phyloP scores from a whole-genome alignment of 768 basidiomycete genomes.

The Lactarius sp. region DNA sequence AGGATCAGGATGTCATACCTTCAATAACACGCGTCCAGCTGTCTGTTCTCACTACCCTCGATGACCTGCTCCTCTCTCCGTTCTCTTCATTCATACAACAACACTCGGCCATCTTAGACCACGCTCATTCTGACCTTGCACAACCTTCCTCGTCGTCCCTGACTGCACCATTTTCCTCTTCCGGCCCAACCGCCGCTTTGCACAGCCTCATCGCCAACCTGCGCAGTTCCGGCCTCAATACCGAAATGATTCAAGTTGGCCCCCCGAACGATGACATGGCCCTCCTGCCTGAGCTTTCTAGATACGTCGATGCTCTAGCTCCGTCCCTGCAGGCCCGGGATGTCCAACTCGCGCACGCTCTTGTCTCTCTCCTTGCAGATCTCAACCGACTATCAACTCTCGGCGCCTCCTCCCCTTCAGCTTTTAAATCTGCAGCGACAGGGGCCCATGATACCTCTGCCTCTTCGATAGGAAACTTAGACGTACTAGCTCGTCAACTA shows the following conservation, averaged over 20 bases:
- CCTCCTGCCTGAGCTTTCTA: slow-evolving; percentile 55
- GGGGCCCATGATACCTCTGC: slow-evolving; percentile 14
- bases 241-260: slow-evolving; percentile 45
- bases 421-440: slow-evolving; percentile 26
- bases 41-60: slow-evolving; percentile 70
- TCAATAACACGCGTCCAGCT: slow-evolving; percentile 71
- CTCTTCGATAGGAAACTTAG: slow-evolving; percentile 30
- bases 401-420: slow-evolving; percentile 22
- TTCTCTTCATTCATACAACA: slow-evolving; percentile 31
- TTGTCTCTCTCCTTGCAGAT: slow-evolving; percentile 65
- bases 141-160: slow-evolving; percentile 30
- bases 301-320: slow-evolving; percentile 47
- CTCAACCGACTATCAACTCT: slow-evolving; percentile 54
- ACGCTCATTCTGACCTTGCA: slow-evolving; percentile 54
- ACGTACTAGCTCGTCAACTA: slow-evolving; percentile 22
- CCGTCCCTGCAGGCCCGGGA: slow-evolving; percentile 45
- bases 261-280: slow-evolving; percentile 42
- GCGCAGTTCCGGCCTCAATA: slow-evolving; percentile 42
- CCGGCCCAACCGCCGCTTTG: slow-evolving; percentile 42
- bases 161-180: slow-evolving; percentile 30
- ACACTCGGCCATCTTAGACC: slow-evolving; percentile 54
- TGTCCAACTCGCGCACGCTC: slow-evolving; percentile 57
- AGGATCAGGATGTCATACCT: slow-evolving; percentile 56
- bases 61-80: slow-evolving; percentile 59
- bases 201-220: slow-evolving; percentile 61